Evolutionary conservation across 179 eudicot species (phyloP), one percentile per base, ranked within the genome.

Genomic region (Amaranthus tricolor): DNA sequence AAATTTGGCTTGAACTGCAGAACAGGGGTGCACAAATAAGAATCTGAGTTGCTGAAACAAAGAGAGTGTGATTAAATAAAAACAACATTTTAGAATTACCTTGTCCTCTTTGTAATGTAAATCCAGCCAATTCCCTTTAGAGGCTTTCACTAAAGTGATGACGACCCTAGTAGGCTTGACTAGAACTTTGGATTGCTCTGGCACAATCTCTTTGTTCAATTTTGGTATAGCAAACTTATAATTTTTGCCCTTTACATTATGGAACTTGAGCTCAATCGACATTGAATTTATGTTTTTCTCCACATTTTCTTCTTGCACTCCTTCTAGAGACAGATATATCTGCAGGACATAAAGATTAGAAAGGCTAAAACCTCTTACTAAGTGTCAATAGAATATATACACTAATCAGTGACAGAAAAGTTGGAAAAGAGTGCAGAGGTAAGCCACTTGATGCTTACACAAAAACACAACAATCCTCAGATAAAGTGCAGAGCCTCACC

Each of bases 231-330:
- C 89, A 85, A 84, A 95, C 7, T 88, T 83, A 72, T 85, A 95
- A 71, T 91, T 91, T 81, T 93, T 93, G 24, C 99, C 96, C 84
- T 89, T 84, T 40, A 95, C 90, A 82, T 95, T 97, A 81, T 93
- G 89, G 71, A 95, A 83, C 74, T 93, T 93, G 78, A 89, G 68
- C 66, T 91, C 97, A 40, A 89, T n/a, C 2, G 98, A 87, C 80
- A 44, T 83, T 10, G 88, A 77, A 73, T 84, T 93, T 71, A 95
- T 84, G 47, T 54, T 83, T 6, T 83, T 77, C 80, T 89, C 91
- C 21, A 91, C 73, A 76, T 93, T 93, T 66, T 88, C 97, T 74
- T 88, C 86, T 56, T 91, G 92, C 59, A 91, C 98, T 53, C 99
- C 97, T 61, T 95, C 96, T 63, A 95, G 69, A 48, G 88, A 82